phyloP scores from a whole-genome alignment of 208 protist genomes.

The Acanthamoeba quina region DNA sequence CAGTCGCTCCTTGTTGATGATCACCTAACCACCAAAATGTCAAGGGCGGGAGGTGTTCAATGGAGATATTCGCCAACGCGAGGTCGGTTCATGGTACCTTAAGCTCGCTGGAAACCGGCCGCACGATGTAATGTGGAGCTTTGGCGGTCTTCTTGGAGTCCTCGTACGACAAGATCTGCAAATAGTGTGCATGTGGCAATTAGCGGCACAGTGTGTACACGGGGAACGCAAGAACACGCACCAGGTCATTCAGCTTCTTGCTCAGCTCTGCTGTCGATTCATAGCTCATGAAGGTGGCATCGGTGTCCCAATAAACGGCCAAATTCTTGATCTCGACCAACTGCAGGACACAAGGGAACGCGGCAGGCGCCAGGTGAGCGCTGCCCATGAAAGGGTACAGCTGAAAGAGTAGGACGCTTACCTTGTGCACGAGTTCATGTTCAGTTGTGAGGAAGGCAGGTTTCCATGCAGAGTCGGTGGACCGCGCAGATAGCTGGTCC shows the following conservation, averaged over 20 bases:
- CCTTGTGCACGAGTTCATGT: constrained; percentile 81
- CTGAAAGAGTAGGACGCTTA: not conserved
- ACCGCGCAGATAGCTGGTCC: constrained; percentile 77
- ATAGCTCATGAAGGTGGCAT: constrained; percentile 66
- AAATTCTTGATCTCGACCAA: constrained; percentile 76
- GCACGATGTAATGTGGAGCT: constrained; percentile 77
- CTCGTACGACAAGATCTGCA: constrained; percentile 7
- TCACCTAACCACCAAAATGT: not conserved
- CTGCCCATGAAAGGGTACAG: not conserved
- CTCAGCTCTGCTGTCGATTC: constrained; percentile 59
- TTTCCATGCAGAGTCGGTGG: constrained; percentile 79
- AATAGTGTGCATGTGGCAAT: not conserved
- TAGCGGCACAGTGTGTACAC: not conserved
- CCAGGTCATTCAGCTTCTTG: constrained; percentile 58
- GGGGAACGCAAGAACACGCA: constrained; percentile 3
- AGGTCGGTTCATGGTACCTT: constrained; percentile 43
- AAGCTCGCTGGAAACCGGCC: constrained; percentile 76
- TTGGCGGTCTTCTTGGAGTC: constrained; percentile 8
- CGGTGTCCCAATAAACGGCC: constrained; percentile 80
- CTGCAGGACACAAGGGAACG: not conserved
- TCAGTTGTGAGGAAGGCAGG: constrained; percentile 76
- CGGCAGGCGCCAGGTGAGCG: not conserved
- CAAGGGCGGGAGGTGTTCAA: not conserved
- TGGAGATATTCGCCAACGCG: not conserved
- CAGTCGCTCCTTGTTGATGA: constrained; percentile 46